These are phyloP conservation scores for Neurospora tetraspora DNA, from an alignment of 495 filamentous ascomycete genomes.

Conservation along the genomic window DNA sequence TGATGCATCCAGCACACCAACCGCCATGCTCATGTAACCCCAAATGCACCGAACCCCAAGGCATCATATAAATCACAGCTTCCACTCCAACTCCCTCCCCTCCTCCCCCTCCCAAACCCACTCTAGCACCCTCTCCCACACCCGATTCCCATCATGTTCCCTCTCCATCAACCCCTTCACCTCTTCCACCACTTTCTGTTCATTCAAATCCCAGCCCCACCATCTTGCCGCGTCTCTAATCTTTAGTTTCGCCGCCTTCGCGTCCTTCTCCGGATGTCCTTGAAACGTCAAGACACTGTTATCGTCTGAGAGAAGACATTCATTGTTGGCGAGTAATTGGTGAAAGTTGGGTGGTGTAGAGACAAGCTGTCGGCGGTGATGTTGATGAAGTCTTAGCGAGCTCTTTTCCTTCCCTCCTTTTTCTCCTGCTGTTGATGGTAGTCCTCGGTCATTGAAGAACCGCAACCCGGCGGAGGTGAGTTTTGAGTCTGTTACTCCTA, in stretches of 20 bases:
- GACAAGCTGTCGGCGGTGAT: conserved; percentile 32
- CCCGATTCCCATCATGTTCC: conserved; percentile 30
- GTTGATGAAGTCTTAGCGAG: conserved; percentile 28
- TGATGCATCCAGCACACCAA: not conserved
- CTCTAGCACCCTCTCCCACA: conserved; percentile 33
- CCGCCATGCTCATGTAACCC: not conserved
- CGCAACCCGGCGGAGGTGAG: conserved; percentile 25
- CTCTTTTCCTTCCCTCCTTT: not conserved
- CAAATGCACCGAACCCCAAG: not conserved
- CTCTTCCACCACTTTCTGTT: conserved; percentile 9
- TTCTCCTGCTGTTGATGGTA: not conserved
- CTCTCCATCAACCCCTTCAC: conserved; percentile 14
- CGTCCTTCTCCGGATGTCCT: conserved; percentile 41
- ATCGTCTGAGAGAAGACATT: conserved; percentile 30
- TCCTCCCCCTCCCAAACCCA: conserved; percentile 26
- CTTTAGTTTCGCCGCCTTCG: conserved; percentile 27
- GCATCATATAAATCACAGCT: not conserved
- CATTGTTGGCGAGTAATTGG: conserved; percentile 26
- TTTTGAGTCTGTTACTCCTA: conserved; percentile 29
- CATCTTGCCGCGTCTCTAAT: conserved; percentile 28
- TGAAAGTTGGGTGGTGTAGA: conserved; percentile 23
- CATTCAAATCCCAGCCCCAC: conserved; percentile 27
- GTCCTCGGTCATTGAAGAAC: conserved; percentile 16
- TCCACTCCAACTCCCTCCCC: not conserved
- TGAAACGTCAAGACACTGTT: conserved; percentile 38